phyloP scores from a whole-genome alignment of 352 stramenopile genomes.

The Chrysophaeum taylorii region DNA sequence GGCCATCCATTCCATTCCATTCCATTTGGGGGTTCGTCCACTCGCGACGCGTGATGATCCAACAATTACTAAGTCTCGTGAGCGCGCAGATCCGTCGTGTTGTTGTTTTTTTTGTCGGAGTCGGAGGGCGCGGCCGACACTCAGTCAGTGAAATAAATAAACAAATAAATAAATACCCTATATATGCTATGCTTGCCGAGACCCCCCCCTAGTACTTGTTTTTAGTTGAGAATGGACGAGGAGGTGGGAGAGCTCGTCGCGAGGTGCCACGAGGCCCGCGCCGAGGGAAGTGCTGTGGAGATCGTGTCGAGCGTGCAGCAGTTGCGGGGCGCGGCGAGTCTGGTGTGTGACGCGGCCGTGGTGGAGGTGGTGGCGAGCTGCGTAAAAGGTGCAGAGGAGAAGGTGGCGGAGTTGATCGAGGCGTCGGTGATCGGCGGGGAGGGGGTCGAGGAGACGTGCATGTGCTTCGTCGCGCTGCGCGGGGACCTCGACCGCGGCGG shows the following conservation, averaged over 20 bases:
- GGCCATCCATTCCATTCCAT: no score
- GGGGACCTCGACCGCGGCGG: neutral
- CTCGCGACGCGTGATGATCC: no score
- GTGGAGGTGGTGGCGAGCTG: neutral
- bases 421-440: neutral
- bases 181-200: no score
- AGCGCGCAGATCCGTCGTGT: no score
- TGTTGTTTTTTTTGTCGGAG: no score
- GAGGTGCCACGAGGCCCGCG: slow-evolving; percentile 2
- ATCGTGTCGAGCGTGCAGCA: neutral
- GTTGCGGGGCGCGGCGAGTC: neutral
- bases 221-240: no score
- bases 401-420: neutral
- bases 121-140: no score
- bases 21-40: no score
- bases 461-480: neutral
- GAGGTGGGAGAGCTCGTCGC: neutral
- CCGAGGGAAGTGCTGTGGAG: neutral
- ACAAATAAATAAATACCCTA: no score
- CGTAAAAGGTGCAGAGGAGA: neutral
- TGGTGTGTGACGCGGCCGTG: neutral
- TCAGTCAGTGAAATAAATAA: no score
- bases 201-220: no score
- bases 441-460: neutral
- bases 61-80: no score